phyloP scores from a whole-genome alignment of 345 rosid genomes.

The Moricandia arvensis region DNA sequence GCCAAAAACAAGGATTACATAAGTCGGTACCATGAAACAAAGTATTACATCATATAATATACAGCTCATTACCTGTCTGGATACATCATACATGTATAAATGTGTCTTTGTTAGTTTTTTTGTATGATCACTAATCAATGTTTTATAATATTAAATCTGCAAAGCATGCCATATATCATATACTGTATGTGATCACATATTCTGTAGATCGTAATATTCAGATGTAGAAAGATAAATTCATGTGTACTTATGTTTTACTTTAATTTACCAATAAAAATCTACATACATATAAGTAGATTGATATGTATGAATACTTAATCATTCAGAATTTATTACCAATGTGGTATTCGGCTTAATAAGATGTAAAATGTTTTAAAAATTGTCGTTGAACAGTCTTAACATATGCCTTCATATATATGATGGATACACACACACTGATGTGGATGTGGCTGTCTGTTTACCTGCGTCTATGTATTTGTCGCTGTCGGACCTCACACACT shows the following conservation, averaged over 20 bases:
- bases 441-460: background rate
- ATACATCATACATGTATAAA: slow-evolving; percentile 17
- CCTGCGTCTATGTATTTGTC: slow-evolving; percentile 10
- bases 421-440: background rate
- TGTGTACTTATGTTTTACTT: background rate
- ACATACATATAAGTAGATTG: background rate
- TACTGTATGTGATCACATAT: background rate
- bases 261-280: background rate
- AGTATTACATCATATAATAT: background rate
- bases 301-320: background rate
- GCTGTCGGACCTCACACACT: slow-evolving; percentile 17
- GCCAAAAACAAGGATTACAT: slow-evolving; percentile 32
- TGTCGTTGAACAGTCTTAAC: background rate
- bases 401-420: background rate
- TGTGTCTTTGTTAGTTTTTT: slow-evolving; percentile 1
- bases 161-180: background rate
- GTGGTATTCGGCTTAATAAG: background rate
- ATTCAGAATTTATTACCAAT: background rate
- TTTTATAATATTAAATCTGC: background rate
- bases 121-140: slow-evolving; percentile 10
- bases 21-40: slow-evolving; percentile 40
- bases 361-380: background rate
- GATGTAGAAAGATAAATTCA: background rate
- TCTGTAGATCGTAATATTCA: background rate
- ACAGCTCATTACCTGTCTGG: slow-evolving; percentile 28